Evolutionary conservation across 768 basidiomycete species (phyloP), one percentile per base, ranked within the genome.

Genomic region (Mycena galericulata): DNA sequence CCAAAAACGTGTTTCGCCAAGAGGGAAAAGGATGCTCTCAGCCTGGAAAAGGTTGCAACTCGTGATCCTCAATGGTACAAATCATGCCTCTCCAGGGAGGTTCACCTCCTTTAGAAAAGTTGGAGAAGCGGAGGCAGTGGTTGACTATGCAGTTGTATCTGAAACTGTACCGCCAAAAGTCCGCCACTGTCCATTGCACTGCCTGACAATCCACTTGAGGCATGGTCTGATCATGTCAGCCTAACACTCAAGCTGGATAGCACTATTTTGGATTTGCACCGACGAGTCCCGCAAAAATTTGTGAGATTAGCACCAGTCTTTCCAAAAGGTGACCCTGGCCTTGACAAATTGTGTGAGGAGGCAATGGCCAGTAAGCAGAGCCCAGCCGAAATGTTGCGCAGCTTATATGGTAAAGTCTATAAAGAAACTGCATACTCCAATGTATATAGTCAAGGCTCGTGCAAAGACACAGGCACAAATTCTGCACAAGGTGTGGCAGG

Each of bases 91-190:
- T 3, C 43, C 53, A 0, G 62, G 62, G 1, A 32, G 53, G 1
- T 55, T 54, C 18, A 63, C 62, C 4, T 63, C 62, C 17, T 34
- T 63, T 29, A 53, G 51, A 9, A 17, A 63, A 46, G 4, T 63
- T 3, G 62, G 62, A 3, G 45, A 12, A 6, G 32, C 41, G 4
- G 62, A 63, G 32, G 62, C 62, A 0, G 45, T 47, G 1, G 62
- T 64, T 0, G 62, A 64, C 14, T 64, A 64, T 29, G 54, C 45
- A 38, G 43, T 64, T 5, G 62, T 64, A 6, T 64, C 62, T 3
- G 36, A 64, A 3, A 38, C 11, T 27, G 34, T 56, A 0, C 10
- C 56, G 34, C 54, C 54, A 11, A 47, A n/a, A 34, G 32, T 64
- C 20, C 41, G 20, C 8, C 62, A 0, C 36, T 64, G 17, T 36